phyloP scores from a whole-genome alignment of 345 rosid species.

The Chamaenerion angustifolium region DNA sequence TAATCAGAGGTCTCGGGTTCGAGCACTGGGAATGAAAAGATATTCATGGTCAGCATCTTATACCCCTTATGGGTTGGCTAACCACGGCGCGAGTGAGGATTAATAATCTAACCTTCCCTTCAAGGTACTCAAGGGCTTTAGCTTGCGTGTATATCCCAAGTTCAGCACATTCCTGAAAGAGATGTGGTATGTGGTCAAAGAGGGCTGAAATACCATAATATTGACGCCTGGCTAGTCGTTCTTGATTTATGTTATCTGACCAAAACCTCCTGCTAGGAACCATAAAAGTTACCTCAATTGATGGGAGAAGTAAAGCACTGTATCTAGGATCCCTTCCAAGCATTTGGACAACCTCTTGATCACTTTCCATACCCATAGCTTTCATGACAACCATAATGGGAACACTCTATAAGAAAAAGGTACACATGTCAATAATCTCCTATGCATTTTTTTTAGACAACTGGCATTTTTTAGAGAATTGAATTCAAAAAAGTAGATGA shows the following conservation, averaged over 20 bases:
- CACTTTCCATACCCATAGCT: conserved; percentile 98
- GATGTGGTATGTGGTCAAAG: conserved; percentile 7
- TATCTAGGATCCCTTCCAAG: conserved; percentile 90
- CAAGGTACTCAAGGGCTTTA: conserved; percentile 70
- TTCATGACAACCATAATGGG: conserved; percentile 82
- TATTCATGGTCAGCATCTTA: too few species aligned
- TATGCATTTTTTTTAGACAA: not conserved
- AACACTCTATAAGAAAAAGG: conserved; percentile 24
- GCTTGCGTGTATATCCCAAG: conserved; percentile 36
- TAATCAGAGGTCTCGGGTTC: too few species aligned
- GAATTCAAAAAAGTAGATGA: conserved; percentile 1
- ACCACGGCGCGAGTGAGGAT: too few species aligned
- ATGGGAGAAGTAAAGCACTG: conserved; percentile 59
- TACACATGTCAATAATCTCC: not conserved
- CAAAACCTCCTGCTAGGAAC: not conserved
- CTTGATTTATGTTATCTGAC: too few species aligned
- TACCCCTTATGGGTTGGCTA: too few species aligned
- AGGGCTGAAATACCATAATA: conserved; percentile 4
- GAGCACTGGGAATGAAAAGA: too few species aligned
- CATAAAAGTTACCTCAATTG: conserved; percentile 60
- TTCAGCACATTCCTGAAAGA: conserved; percentile 70
- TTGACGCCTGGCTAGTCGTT: conserved; percentile 8
- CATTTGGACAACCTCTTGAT: conserved; percentile 92
- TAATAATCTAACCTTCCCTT: conserved; percentile 46
- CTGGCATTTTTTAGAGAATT: not conserved